Base-by-base conservation (phyloP, 139 green algal species). In the Tetradesmus obliquus region DNA sequence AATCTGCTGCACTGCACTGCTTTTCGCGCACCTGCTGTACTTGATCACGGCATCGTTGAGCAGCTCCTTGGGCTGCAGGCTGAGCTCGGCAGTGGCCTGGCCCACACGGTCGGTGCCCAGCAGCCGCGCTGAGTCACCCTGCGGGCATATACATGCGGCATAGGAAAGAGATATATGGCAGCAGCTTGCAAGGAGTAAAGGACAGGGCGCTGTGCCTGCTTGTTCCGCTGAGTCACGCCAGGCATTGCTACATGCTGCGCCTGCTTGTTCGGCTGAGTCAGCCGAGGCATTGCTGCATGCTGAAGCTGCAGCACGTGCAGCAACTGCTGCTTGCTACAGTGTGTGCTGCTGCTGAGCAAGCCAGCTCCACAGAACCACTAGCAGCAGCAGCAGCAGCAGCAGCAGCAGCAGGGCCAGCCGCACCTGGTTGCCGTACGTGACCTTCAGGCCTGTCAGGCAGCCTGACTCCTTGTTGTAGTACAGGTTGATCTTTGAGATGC, bases 401-500 rank as follows among this genome's bases (percentile, higher is more conserved):
- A 45, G 32, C 32, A 45, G 32, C 32, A 45, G 66, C 66, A 24
- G 1, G 2, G 6, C 66, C 66, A 76, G 17, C 5, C 66, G 17
- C 12, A 76, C 84, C 62, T 24, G 32, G 10, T 51, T 20, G 19
- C 84, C 84, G 22, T 89, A 81, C 17, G 84, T 89, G 45, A 69
- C 7, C 4, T 79, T 79, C 55, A 89, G 24, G 20, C 84, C 84
- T 45, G 22, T 9, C 17, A 89, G 32, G 32, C 84, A 89, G 84
- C 84, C 84, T 5, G 19, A 17, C 0, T 89, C 15, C 20, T 69
- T 17, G 45, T 89, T 60, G 45, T 53, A 89, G 84, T 66, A 89
- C 6, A 89, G 32, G 62, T 81, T 81, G 24, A 89, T 45, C 55
- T 89, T 89, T 24, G 62, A 45, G 1, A 82, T 53, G 62, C 51